These are phyloP conservation scores for Pseudocercospora macadamiae DNA, from an alignment of 2,329 filamentous ascomycete genomes.

Conservation along the genomic window DNA sequence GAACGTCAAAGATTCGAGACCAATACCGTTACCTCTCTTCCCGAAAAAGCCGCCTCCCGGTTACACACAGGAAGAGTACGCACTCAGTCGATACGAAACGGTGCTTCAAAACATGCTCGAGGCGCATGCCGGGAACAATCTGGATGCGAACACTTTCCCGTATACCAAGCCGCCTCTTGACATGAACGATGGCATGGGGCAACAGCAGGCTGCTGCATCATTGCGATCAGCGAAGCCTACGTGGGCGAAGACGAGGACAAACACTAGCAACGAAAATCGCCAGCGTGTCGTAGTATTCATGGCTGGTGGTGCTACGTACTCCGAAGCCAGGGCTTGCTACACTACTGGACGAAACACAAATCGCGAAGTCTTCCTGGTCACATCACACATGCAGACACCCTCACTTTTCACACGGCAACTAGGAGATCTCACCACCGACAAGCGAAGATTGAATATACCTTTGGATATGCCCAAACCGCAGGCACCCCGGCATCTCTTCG, in stretches of 20 bases:
- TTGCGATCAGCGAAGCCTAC: slow-evolving; percentile 90
- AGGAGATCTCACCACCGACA: slow-evolving; percentile 74
- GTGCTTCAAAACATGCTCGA: slow-evolving; percentile 83
- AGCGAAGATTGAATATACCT: slow-evolving; percentile 76
- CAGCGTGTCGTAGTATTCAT: slow-evolving; percentile 93
- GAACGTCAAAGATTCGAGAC: slow-evolving; percentile 76
- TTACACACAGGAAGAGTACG: slow-evolving; percentile 72
- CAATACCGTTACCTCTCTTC: slow-evolving; percentile 69
- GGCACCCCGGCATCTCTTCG: slow-evolving; percentile 83
- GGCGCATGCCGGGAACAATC: slow-evolving; percentile 52
- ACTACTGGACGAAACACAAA: slow-evolving; percentile 73
- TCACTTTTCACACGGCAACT: slow-evolving; percentile 81
- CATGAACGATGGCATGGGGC: slow-evolving; percentile 60
- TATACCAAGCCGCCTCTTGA: slow-evolving; percentile 62
- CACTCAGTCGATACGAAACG: slow-evolving; percentile 84
- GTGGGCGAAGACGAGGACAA: slow-evolving; percentile 78
- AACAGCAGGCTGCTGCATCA: slow-evolving; percentile 60
- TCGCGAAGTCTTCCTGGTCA: slow-evolving; percentile 84
- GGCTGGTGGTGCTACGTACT: slow-evolving; percentile 92
- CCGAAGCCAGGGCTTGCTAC: slow-evolving; percentile 86
- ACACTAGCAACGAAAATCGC: slow-evolving; percentile 69
- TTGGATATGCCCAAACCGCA: slow-evolving; percentile 77
- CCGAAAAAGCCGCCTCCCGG: slow-evolving; percentile 62
- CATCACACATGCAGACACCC: slow-evolving; percentile 91
- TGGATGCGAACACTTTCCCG: slow-evolving; percentile 50